Base-by-base conservation (phyloP, 805 yeast genomes). In the Schwanniomyces pseudopolymorphus region DNA sequence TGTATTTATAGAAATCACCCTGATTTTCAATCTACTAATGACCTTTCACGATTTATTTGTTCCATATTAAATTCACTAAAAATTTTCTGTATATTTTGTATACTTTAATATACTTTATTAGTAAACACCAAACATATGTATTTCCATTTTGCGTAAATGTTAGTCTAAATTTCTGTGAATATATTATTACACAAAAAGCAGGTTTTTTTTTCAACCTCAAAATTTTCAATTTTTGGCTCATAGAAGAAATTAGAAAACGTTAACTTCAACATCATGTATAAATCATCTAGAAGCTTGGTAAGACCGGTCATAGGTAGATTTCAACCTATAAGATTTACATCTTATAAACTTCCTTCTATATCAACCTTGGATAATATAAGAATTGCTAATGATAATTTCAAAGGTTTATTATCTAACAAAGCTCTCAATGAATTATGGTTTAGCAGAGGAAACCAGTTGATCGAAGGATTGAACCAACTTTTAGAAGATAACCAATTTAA, bases 371-470 rank as follows among this genome's bases (percentile, higher is more conserved):
- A 71, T 26, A 51, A 59, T 3, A 46, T 68, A 27, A 61, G 58
- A 42, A 51, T 63, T 13, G 48, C 60, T 21, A 46, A 64, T 8
- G 53, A 54, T 19, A 64, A 62, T 14, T 69, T 70, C 48, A 43
- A 56, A 27, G 78, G 77, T 1, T 60, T 72, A 38, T 72, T 60
- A 48, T 60, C 70, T 14, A 53, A 61, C 31, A 52, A 56, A 16
- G 54, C 74, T 26, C 52, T 72, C 24, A 51, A 64, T 10, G 68
- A 71, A 53, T 43, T 72, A 43, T 72, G 75, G 75, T 70, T 63
- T 50, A 52, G 64, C 39, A 60, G 74, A 49, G 77, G 77, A 24
- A 60, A 63, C 38, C 52, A 55, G 28, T 57, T 72, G 40, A 63
- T 68, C 6, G 58, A 61, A 21, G 66, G 67, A 8, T 62, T 72